phyloP scores from a whole-genome alignment of 371 early-diverging fungal species.

The Syncephalastrum sp. region DNA sequence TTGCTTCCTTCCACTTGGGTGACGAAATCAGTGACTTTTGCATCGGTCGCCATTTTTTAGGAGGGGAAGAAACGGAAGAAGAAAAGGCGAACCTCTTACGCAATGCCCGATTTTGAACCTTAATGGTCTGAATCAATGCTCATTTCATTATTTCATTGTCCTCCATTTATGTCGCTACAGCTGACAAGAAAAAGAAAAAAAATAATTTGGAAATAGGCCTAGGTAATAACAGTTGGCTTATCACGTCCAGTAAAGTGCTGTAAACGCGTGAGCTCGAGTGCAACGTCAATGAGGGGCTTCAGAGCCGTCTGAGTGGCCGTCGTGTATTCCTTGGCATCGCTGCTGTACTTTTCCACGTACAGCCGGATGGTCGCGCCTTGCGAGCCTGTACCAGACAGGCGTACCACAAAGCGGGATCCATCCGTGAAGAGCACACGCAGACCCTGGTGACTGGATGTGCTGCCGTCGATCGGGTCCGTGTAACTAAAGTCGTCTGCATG shows the following conservation, averaged over 20 bases:
- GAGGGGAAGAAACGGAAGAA: too few species aligned
- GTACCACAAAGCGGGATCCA: conserved; percentile 88
- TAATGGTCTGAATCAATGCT: too few species aligned
- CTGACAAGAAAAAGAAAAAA: too few species aligned
- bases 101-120: too few species aligned
- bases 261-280: conserved; percentile 77
- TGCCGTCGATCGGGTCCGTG: conserved; percentile 90
- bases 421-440: conserved; percentile 88
- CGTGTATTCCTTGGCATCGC: conserved; percentile 57
- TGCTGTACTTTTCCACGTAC: conserved; percentile 91
- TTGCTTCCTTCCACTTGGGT: too few species aligned
- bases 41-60: too few species aligned
- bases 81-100: too few species aligned
- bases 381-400: conserved; percentile 93
- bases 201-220: conserved; percentile 24
- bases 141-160: too few species aligned
- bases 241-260: conserved; percentile 84
- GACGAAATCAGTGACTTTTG: too few species aligned
- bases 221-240: conserved; percentile 93
- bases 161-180: too few species aligned
- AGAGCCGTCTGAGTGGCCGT: conserved; percentile 82
- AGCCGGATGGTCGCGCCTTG: conserved; percentile 96
- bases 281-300: conserved; percentile 84
- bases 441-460: conserved; percentile 89
- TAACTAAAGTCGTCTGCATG: conserved; percentile 90